Evolutionary conservation across 2,329 filamentous ascomycete genomes (phyloP).

Genomic region (Aspergillus costaricaensis): DNA sequence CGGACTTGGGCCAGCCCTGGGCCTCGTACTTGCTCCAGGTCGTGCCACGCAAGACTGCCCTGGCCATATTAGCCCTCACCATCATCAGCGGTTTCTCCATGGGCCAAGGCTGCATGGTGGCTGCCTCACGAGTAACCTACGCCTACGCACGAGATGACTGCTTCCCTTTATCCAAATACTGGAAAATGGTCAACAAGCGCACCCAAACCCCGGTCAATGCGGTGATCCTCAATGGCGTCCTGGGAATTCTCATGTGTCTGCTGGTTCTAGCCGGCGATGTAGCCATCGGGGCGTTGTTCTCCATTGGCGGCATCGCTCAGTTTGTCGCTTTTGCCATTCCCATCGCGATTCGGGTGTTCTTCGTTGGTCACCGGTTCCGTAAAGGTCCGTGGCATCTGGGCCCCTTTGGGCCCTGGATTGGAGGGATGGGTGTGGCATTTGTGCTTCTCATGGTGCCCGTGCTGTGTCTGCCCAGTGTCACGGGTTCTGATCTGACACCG

Average conservation of each 20-base stretch:
- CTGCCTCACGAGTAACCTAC: constrained; percentile 67
- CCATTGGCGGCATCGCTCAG: constrained; percentile 68
- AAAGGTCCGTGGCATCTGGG: constrained; percentile 71
- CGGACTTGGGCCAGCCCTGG: constrained; percentile 68
- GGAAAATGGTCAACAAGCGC: constrained; percentile 60
- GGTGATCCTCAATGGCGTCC: constrained; percentile 64
- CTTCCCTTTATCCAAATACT: constrained; percentile 62
- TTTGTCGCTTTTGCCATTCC: constrained; percentile 57
- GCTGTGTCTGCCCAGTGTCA: constrained; percentile 63
- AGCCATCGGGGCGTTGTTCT: constrained; percentile 69
- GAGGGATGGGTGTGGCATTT: constrained; percentile 59
- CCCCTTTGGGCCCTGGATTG: constrained; percentile 58
- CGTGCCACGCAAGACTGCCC: constrained; percentile 60
- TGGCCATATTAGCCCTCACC: constrained; percentile 65
- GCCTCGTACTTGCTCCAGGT: constrained; percentile 69
- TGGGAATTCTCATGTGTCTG: constrained; percentile 63
- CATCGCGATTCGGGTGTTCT: constrained; percentile 48
- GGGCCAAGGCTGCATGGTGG: constrained; percentile 73
- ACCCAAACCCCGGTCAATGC: constrained; percentile 71
- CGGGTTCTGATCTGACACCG: constrained; percentile 55
- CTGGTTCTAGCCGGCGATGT: constrained; percentile 66
- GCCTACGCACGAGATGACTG: constrained; percentile 73
- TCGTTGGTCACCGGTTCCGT: constrained; percentile 64
- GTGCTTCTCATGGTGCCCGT: constrained; percentile 69
- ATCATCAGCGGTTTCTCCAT: constrained; percentile 71